Base-by-base conservation (phyloP, 768 basidiomycete species). In the Termitomyces sp. region DNA sequence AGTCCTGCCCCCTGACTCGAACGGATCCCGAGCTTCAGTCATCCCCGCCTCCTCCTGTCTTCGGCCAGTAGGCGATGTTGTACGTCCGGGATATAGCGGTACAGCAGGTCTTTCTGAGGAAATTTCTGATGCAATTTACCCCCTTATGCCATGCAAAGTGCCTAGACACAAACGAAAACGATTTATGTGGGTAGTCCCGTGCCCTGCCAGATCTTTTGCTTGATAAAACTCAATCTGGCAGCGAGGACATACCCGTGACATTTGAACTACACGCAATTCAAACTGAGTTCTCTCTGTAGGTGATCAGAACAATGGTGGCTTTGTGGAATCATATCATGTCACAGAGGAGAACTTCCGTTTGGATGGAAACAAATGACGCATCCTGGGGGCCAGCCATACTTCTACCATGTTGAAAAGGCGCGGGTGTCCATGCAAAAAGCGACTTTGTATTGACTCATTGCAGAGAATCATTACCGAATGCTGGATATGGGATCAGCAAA, bases 321-420 rank as follows among this genome's bases (percentile, higher is more conserved):
- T 46, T 23, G 9, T 46, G 1, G n/a, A 14, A 4, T 54, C 17
- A 1, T 19, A 21, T 43, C 5, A 4, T 51, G 23, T 46, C 28
- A 14, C 5, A 61, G 60, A 17, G 56, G 47, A 5, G 26, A 35
- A 11, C 33, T 58, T 21, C 56, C 60, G 19, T 9, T 8, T 10
- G 56, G 60, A 11, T 61, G 60, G 60, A 46, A 55, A 21, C 56
- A 55, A 42, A n/a, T 61, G 7, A 58, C 47, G 5, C 60, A 58
- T 12, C 58, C 58, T 3, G 56, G 49, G 55, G 60, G 60, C n/a
- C 55, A 56, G 30, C 60, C 60, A 15, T 60, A 57, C 38, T 60
- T 60, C 44, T 60, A 60, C 10, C 56, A 60, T 40, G 23, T 1
- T 5, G 19, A 11, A 15, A 52, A 59, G 42, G 58, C 52, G 12